Evolutionary conservation across 345 rosid genomes (phyloP), one percentile per base, ranked within the genome.

Genomic region (Gossypium anomalum): DNA sequence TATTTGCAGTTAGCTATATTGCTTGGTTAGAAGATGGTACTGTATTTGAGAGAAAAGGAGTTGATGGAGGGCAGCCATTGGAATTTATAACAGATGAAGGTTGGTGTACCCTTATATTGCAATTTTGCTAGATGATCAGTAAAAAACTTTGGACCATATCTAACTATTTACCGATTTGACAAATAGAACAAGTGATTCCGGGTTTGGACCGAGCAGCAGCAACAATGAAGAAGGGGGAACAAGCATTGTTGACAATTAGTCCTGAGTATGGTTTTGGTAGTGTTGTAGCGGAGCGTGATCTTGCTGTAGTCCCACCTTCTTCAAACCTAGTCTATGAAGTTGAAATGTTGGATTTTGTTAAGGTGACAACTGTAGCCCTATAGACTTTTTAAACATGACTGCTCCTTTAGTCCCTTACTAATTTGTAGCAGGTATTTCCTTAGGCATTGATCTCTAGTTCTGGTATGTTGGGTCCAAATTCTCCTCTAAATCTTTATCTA

Each of bases 1-100:
- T 53, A 47, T 62, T 23, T 87, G 80, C 86, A 87, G 92, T 86
- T 73, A 84, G 82, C 71, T 89, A 85, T 67, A 76, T 63, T 3
- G 88, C 86, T 67, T 80, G 67, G 80, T 82, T 87, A 64, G 85
- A 84, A 77, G 83, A 84, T 78, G 89, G 90, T 57, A 85, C 89
- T 72, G 13, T 87, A 34, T 85, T 85, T 79, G 89, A 84, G 76
- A 87, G 80, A 55, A 85, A 79, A 77, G 93, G 90, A 75, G 52
- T 77, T 77, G 88, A 78, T 63, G 90, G 85, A 47, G 83, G 67
- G 65, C 71, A 78, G 49, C 85, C 86, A 67, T 80, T 87, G 67
- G 76, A 77, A 73, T 89, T 89, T 83, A 72, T 80, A 65, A 87
- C 86, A 2, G 90, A 85, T 78, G 89, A 85, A 84, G 89, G 90